These are phyloP conservation scores for Daldinia eschscholtzii DNA, from an alignment of 2,329 filamentous ascomycete species.

Conservation along the genomic window DNA sequence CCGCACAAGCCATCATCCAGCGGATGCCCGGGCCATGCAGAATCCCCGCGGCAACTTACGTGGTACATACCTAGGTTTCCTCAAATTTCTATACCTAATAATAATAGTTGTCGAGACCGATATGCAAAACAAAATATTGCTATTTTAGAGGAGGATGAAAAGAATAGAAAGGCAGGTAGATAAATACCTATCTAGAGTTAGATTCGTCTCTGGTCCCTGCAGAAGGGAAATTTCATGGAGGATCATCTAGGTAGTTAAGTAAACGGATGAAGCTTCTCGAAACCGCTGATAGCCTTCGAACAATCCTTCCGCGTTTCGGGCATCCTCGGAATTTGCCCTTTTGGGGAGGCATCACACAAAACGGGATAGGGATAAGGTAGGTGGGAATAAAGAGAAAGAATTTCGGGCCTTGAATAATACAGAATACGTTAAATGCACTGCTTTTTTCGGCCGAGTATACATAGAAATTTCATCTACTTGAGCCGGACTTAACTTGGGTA, in stretches of 20 bases:
- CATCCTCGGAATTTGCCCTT: not conserved
- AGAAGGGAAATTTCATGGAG: not conserved
- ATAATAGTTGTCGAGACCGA: not conserved
- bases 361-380: constrained; percentile 6
- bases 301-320: constrained; percentile 38
- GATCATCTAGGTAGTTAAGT: constrained; percentile 5
- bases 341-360: constrained; percentile 1
- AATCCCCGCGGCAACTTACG: not conserved
- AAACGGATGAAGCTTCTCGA: constrained; percentile 27
- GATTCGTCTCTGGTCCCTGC: not conserved
- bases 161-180: constrained; percentile 9
- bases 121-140: not conserved
- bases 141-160: not conserved
- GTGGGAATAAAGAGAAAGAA: not conserved
- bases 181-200: not conserved
- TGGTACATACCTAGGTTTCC: not conserved
- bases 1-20: constrained; percentile 14
- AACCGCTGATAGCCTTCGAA: constrained; percentile 29
- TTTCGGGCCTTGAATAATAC: not conserved
- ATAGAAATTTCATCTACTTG: constrained; percentile 6
- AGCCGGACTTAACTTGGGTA: not conserved
- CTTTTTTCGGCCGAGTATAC: constrained; percentile 1
- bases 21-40: not conserved
- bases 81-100: not conserved
- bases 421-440: not conserved